A percentile compares a stretch with the other conserved stretches of the same genome.
phyloP scores from a whole-genome alignment of 2,329 filamentous ascomycete genomes.

The Orbilia quercus region DNA sequence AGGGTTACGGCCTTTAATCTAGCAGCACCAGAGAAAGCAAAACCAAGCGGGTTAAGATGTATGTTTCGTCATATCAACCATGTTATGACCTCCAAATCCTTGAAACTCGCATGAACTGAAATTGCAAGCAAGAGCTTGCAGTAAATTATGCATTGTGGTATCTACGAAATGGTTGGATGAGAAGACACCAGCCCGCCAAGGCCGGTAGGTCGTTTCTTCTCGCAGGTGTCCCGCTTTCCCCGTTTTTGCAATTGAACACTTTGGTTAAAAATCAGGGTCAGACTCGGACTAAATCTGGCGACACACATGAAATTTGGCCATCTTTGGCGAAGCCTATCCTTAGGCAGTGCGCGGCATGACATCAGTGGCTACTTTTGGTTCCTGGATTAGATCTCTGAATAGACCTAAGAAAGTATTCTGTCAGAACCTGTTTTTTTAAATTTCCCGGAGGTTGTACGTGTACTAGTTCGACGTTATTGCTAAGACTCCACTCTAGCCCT shows the following conservation, averaged over 20 bases:
- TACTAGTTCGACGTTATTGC: no score
- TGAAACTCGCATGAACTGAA: slow-evolving; percentile 22
- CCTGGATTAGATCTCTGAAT: slow-evolving; percentile 22
- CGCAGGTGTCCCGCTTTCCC: slow-evolving; percentile 20
- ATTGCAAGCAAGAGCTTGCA: slow-evolving; percentile 5
- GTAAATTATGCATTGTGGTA: neutral
- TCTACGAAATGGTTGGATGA: slow-evolving; percentile 9
- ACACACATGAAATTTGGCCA: slow-evolving; percentile 21
- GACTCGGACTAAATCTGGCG: slow-evolving; percentile 36
- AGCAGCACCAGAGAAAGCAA: slow-evolving; percentile 11
- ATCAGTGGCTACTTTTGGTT: slow-evolving; percentile 32
- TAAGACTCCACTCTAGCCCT: neutral
- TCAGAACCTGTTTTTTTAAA: slow-evolving; percentile 32
- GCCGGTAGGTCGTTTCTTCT: neutral
- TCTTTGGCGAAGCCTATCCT: neutral
- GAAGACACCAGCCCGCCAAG: slow-evolving; percentile 3
- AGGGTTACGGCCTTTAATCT: neutral
- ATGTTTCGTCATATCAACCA: slow-evolving; percentile 32
- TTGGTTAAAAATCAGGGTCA: slow-evolving; percentile 6
- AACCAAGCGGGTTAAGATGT: slow-evolving; percentile 13
- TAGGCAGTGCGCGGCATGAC: slow-evolving; percentile 43
- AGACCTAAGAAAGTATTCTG: neutral
- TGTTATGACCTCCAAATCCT: slow-evolving; percentile 9
- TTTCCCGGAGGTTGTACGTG: no score
- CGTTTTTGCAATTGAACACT: slow-evolving; percentile 14